Evolutionary conservation across 2,329 filamentous ascomycete genomes (phyloP), one percentile per base, ranked within the genome.

Genomic region (Arthrocladium fulminans): DNA sequence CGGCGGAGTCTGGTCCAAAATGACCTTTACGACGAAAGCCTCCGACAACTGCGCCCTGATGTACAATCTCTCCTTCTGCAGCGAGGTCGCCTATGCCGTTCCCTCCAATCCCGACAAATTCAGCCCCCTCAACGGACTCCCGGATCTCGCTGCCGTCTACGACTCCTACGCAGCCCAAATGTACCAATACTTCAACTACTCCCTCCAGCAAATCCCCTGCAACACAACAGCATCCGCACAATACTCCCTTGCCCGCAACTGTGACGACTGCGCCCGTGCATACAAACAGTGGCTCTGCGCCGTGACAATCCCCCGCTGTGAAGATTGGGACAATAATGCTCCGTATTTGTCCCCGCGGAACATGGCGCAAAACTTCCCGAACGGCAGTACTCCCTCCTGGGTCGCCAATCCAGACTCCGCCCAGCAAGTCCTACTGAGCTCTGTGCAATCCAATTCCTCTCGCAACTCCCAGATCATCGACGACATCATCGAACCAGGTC

Each of bases 221-320:
- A 82, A 95, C 59, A 83, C 87, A 2, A 77, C 77, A 0, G 68
- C 77, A 1, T 81, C 83, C 27, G 80, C 85, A 12, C 77, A 79
- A 54, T 98, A 94, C 68, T 95, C 88, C 1, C 79, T 97, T 12
- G 84, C 80, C 1, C 79, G 81, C 35, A 78, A 67, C 57, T 98
- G 92, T 71, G 66, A 71, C 37, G 77, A 94, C 65, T 98, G 92
- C 67, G 78, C 73, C 13, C 61, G 63, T 1, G 87, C 88, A 7
- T 98, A 98, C 75, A 96, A 94, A 65, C 74, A 81, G 60, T 98
- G 92, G 92, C 81, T 98, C 17, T 98, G 92, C 70, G 85, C 87
- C 20, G 88, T 97, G 23, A 84, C 81, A 13, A 92, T 98, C 53
- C 92, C 92, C 1, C 85, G 89, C 24, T 98, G 92, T 70, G 83